These are phyloP conservation scores for Strobilomyces confusus DNA, from an alignment of 768 basidiomycete species.

Conservation along the genomic window DNA sequence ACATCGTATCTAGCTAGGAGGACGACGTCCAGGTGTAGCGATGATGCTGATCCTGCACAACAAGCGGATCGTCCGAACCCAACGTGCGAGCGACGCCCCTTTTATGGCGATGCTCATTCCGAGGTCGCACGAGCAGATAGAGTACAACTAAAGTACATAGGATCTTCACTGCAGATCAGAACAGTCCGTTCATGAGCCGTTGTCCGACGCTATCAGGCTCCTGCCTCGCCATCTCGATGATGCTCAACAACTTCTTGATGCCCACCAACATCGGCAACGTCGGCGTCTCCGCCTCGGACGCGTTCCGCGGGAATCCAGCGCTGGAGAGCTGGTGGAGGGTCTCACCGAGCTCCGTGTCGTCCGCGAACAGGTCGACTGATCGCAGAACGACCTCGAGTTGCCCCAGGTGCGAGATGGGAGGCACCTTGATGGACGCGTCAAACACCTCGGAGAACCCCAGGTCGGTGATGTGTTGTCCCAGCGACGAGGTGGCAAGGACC, in stretches of 20 bases:
- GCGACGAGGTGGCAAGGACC: conserved; percentile 88
- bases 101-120: conserved; percentile 6
- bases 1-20: conserved; percentile 17
- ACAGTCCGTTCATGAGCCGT: conserved; percentile 59
- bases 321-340: conserved; percentile 66
- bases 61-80: conserved; percentile 1
- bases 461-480: conserved; percentile 79
- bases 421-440: conserved; percentile 81
- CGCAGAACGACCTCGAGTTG: conserved; percentile 74
- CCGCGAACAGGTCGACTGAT: conserved; percentile 73
- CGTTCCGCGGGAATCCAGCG: conserved; percentile 58
- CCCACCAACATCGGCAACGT: conserved; percentile 68
- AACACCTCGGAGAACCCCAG: conserved; percentile 88
- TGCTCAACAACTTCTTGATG: conserved; percentile 87
- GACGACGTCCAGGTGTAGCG: no score
- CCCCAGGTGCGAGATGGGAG: conserved; percentile 68
- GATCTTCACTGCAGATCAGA: conserved; percentile 25
- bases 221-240: conserved; percentile 96
- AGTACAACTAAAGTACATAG: not conserved
- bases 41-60: not conserved
- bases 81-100: conserved; percentile 25
- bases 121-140: not conserved
- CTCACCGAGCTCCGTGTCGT: conserved; percentile 46
- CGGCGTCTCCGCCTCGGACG: conserved; percentile 40
- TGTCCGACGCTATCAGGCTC: conserved; percentile 82